Conservation (phyloP, 441 rosid genomes). For the Arabidopsis lyrata region DNA sequence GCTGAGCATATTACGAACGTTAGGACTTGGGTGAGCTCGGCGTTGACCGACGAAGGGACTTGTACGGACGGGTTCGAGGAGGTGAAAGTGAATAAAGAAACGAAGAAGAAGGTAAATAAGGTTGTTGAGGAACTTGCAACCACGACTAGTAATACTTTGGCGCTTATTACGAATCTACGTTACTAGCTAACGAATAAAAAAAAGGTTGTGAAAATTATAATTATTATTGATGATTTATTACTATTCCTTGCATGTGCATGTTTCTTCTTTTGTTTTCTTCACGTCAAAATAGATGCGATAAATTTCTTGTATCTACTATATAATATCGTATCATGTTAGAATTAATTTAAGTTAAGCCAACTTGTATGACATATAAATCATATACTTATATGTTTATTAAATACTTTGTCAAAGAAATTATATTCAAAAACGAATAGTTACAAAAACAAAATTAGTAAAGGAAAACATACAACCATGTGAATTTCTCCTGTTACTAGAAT, state of each 20-base stretch:
- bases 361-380: not conserved
- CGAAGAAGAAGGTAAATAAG: slow-evolving; percentile 54
- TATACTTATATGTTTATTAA: not conserved
- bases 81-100: slow-evolving; percentile 43
- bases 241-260: slow-evolving; percentile 16
- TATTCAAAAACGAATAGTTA: no score
- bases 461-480: no score
- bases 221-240: slow-evolving; percentile 29
- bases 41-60: slow-evolving; percentile 68
- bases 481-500: no score
- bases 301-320: not conserved
- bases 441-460: no score
- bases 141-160: slow-evolving; percentile 73
- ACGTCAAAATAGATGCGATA: slow-evolving; percentile 11
- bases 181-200: slow-evolving; percentile 23
- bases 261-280: not conserved
- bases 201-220: not conserved
- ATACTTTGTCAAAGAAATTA: not conserved
- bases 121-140: slow-evolving; percentile 48
- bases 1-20: slow-evolving; percentile 50
- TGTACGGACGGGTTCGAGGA: slow-evolving; percentile 76
- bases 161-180: slow-evolving; percentile 54
- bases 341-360: not conserved
- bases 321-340: slow-evolving; percentile 24
- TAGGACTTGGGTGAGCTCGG: slow-evolving; percentile 71